These are phyloP conservation scores for Bryoerythrophyllum caledonicum DNA, from an alignment of 225 moss, liverwort and hornwort species.

Conservation along the genomic window DNA sequence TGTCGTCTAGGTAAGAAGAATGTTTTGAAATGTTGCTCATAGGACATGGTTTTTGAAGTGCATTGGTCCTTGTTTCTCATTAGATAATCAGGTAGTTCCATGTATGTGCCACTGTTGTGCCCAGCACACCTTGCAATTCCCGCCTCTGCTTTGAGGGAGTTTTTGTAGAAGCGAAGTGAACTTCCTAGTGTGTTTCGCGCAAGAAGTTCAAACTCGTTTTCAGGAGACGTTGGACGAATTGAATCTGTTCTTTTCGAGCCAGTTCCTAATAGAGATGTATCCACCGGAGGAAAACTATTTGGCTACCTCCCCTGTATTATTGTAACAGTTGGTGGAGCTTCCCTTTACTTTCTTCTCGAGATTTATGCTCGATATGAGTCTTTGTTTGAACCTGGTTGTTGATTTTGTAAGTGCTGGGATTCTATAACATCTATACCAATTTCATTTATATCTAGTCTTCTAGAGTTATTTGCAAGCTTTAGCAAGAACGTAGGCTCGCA, in stretches of 20 bases:
- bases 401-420: neutral
- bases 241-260: neutral
- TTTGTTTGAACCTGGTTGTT: neutral
- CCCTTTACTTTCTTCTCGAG: neutral
- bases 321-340: neutral
- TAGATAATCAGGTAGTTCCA: neutral
- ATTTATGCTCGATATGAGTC: neutral
- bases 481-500: neutral
- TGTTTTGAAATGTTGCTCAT: neutral
- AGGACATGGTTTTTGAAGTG: neutral
- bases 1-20: neutral
- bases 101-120: neutral
- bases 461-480: neutral
- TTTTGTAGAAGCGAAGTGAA: neutral
- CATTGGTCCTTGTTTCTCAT: neutral
- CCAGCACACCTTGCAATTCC: neutral
- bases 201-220: neutral
- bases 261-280: neutral
- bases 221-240: neutral
- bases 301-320: neutral
- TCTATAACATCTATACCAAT: neutral
- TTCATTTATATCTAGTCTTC: neutral
- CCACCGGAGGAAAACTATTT: neutral
- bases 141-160: neutral
- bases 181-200: neutral